Base-by-base conservation (phyloP, 2,329 filamentous ascomycete species). In the Penicillium oxalicum region DNA sequence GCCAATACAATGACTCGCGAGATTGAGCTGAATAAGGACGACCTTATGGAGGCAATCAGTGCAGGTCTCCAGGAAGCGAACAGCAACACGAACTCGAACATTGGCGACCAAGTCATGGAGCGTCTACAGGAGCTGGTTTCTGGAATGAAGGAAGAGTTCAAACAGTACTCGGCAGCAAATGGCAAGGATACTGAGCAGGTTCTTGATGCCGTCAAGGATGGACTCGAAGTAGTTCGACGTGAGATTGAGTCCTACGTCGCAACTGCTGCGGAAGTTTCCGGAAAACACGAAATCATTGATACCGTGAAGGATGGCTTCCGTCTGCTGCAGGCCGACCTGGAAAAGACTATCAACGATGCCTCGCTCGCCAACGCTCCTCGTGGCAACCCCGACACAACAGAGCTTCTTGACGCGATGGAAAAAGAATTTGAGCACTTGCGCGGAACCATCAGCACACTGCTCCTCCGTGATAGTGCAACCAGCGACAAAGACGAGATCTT, bases 121-220 rank as follows among this genome's bases (percentile, higher is more conserved):
- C 78, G 79, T 38, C 74, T 85, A 41, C 77, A 82, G 47, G 74
- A 77, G 28, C 69, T 84, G 33, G 70, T 84, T 25, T 75, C 82
- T 34, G 77, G 76, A 36, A 82, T 85, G 74, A 81, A 80, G 49
- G 72, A 73, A 4, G 81, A 84, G 57, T 81, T 86, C 65, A 90
- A 91, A 65, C 81, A 91, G 59, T 91, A 89, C 57, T 84, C 88
- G 18, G 82, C 87, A 3, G 84, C 86, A 53, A 88, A 83, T 58
- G 88, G 86, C 36, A 80, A 83, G 49, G 88, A 93, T 63, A 91
- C 89, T 0, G 90, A 95, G 66, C 88, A 95, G 65, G 83, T 95
- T 9, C 75, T 96, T 4, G 88, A 93, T 65, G 87, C 89, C 0
- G 84, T 94, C 38, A 91, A 89, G 58, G 88, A 95, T 63, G 90